Evolutionary conservation across 2,329 filamentous ascomycete species (phyloP), one percentile per base, ranked within the genome.

Genomic region (Aureobasidium sp.): DNA sequence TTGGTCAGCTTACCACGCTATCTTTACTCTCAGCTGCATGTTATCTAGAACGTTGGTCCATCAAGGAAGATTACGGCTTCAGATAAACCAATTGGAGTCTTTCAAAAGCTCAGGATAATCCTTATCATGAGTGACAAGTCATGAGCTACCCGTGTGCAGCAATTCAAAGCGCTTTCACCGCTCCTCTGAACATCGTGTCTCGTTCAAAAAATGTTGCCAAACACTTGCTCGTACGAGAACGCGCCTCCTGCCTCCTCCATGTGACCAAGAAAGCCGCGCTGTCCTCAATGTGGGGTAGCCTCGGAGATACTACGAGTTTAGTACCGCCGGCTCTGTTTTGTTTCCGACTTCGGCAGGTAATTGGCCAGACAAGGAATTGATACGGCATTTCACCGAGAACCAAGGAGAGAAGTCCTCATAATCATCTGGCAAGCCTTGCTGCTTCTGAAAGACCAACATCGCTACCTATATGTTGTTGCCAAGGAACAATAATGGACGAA

Each of bases 1-100:
- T 60, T 60, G 57, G 57, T 60, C 57, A 34, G 46, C 15, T 60
- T 9, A 36, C 46, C 9, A 59, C 41, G 32, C 55, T 59, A 59
- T 59, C 55, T 27, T 48, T 20, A 29, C 32, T 44, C 55, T 48
- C 43, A 48, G 32, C 43, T 59, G 43, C 55, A 43, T 47, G 55
- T 32, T 59, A 59, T 59, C 55, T 59, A 47, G 43, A 48, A 48
- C 43, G 32, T 59, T 37, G 43, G 20, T 24, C 43, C 32, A 24
- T 3, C 3, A 39, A 47, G 29, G 43, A 59, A 47, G 55, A 59
- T 48, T 59, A 34, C 32, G 41, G 12, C 32, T 8, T n/a, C 12
- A 56, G 34, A 59, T 43, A 48, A 39, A 43, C 55, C 55, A 59
- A 57, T 57, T n/a, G 27, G 36, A 44, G 41, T 36, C 17, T 3